Percentiles rank a stretch among this genome's conserved stretches.
These are phyloP conservation scores for Mucuna pruriens DNA, from an alignment of 306 rosid species.

Conservation along the genomic window DNA sequence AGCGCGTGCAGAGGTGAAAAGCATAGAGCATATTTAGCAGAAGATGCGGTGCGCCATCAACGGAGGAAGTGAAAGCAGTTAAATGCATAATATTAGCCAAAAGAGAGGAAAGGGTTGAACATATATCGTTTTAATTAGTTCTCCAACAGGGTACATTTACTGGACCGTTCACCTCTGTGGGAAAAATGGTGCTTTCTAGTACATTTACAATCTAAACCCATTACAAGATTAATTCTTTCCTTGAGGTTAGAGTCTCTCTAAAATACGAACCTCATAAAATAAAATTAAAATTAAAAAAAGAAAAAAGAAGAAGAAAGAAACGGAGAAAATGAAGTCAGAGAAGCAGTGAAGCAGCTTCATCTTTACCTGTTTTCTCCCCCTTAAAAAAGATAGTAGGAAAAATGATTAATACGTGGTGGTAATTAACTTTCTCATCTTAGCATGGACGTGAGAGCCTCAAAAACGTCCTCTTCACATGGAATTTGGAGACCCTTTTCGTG, in stretches of 20 bases:
- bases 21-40: background rate
- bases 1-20: background rate
- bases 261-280: slow-evolving; percentile 29
- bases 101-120: background rate
- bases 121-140: background rate
- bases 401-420: background rate
- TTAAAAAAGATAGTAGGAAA: background rate
- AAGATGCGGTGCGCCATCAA: background rate
- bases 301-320: too few species aligned
- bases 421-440: slow-evolving; percentile 58
- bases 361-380: slow-evolving; percentile 35
- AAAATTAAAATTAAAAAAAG: too few species aligned
- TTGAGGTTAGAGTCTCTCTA: slow-evolving; percentile 54
- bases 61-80: background rate
- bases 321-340: slow-evolving; percentile 53
- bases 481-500: slow-evolving; percentile 90
- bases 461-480: slow-evolving; percentile 79
- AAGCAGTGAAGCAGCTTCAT: slow-evolving; percentile 89
- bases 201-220: slow-evolving; percentile 50
- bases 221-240: slow-evolving; percentile 39
- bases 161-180: slow-evolving; percentile 46
- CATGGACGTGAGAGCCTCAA: slow-evolving; percentile 75
- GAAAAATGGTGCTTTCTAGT: slow-evolving; percentile 38
- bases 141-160: slow-evolving; percentile 57
- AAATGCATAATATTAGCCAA: background rate